Conservation (phyloP, 1,139 yeast species). For the Hyphopichia khmerensis region DNA sequence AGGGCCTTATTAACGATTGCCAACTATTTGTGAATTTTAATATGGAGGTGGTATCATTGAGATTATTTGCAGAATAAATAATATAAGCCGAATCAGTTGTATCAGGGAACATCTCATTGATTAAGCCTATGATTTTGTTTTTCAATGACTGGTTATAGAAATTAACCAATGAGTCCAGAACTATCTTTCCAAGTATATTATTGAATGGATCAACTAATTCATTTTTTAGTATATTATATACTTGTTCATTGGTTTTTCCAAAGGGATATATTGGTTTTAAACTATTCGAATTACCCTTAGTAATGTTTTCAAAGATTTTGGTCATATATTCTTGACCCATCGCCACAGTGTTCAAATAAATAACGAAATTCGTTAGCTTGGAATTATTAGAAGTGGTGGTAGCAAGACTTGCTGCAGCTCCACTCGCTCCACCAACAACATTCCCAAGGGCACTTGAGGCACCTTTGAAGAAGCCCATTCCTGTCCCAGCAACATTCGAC, state of each 20-base stretch:
- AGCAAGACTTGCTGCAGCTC: conserved; percentile 19
- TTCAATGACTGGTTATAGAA: conserved; percentile 61
- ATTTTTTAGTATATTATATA: conserved; percentile 37
- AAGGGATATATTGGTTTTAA: conserved; percentile 52
- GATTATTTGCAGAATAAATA: conserved; percentile 26
- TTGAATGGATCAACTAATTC: conserved; percentile 41
- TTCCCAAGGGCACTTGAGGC: conserved; percentile 49
- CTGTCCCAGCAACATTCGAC: conserved; percentile 3
- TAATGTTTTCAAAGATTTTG: conserved; percentile 42
- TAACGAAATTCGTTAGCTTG: conserved; percentile 47
- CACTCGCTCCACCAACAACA: conserved; percentile 36
- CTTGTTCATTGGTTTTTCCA: conserved; percentile 48
- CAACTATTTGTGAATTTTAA: conserved; percentile 59
- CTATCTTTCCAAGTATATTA: conserved; percentile 43
- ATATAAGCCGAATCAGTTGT: conserved; percentile 41
- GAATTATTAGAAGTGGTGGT: conserved; percentile 22
- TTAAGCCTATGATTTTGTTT: conserved; percentile 43
- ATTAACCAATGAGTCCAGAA: conserved; percentile 53
- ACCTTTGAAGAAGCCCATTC: conserved; percentile 43
- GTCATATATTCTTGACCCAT: conserved; percentile 55
- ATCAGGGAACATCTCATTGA: conserved; percentile 57
- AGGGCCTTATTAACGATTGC: conserved; percentile 66
- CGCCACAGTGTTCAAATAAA: conserved; percentile 62
- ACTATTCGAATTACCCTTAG: conserved; percentile 20
- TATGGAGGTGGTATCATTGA: conserved; percentile 31